phyloP scores from a whole-genome alignment of 108 stramenopile species.

The Discostella stelligeroides region DNA sequence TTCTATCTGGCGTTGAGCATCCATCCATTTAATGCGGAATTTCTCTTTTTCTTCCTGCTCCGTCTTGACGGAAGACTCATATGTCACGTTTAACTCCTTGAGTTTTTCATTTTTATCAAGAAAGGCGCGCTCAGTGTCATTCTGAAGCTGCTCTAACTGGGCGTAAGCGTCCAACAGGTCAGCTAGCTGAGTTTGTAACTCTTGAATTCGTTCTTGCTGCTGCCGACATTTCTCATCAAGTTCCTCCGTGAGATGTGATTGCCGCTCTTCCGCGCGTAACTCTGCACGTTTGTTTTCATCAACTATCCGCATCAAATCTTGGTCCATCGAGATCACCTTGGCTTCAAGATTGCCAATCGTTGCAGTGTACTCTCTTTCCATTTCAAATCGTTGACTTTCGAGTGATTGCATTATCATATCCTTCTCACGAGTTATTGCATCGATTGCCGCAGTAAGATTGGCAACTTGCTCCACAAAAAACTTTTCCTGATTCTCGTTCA shows the following conservation, averaged over 20 bases:
- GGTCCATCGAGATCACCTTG: too few relatives aligned
- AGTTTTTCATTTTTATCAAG: constrained; percentile 6
- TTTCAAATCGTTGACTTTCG: too few relatives aligned
- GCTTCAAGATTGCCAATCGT: too few relatives aligned
- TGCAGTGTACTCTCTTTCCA: too few relatives aligned
- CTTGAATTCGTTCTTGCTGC: constrained; percentile 13
- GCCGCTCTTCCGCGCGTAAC: neutral
- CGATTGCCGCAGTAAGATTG: too few relatives aligned
- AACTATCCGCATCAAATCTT: too few relatives aligned
- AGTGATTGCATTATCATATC: too few relatives aligned
- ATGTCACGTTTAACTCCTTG: constrained; percentile 1
- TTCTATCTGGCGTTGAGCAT: too few relatives aligned
- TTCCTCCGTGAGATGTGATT: constrained; percentile 2
- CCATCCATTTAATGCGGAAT: too few relatives aligned
- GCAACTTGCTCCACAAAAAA: too few relatives aligned
- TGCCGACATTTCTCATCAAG: neutral
- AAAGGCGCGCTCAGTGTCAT: constrained; percentile 10
- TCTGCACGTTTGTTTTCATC: constrained; percentile 4
- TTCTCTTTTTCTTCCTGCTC: too few relatives aligned
- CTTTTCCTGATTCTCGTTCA: constrained; percentile 1
- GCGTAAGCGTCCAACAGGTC: constrained; percentile 36
- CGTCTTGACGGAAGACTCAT: constrained; percentile 11
- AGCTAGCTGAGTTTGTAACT: constrained; percentile 26
- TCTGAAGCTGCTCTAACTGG: constrained; percentile 31
- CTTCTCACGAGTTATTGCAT: too few relatives aligned